Evolutionary conservation across 441 rosid species (phyloP).

Genomic region (Euphorbia schlechtendalii): DNA sequence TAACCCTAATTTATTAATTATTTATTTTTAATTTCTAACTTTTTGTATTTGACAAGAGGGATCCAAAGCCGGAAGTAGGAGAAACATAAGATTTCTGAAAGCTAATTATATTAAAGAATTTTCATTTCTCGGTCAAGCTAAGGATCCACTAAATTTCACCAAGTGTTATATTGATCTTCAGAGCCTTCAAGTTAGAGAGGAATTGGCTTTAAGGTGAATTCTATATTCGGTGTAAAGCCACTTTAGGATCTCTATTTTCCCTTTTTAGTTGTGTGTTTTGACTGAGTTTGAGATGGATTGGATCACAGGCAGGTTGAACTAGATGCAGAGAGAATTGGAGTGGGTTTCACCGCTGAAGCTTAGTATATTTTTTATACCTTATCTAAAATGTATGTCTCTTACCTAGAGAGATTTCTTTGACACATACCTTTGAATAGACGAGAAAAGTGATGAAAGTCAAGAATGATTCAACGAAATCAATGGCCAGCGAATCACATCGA

Average conservation of each 20-base stretch:
- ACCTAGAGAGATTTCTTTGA: too few species aligned
- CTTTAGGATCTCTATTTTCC: not conserved
- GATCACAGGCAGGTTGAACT: constrained; percentile 72
- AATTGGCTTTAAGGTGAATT: constrained; percentile 60
- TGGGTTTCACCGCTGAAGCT: constrained; percentile 83
- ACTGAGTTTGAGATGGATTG: constrained; percentile 5
- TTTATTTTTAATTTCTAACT: constrained; percentile 21
- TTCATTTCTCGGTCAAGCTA: constrained; percentile 54
- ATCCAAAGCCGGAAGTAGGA: constrained; percentile 50
- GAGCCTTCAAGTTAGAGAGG: constrained; percentile 60
- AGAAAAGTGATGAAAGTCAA: too few species aligned
- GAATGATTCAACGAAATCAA: too few species aligned
- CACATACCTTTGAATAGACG: too few species aligned
- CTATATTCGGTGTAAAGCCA: not conserved
- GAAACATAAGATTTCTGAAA: constrained; percentile 70
- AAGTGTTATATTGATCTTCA: constrained; percentile 58
- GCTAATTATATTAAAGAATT: constrained; percentile 65
- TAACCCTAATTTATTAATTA: constrained; percentile 9
- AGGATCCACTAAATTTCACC: constrained; percentile 60
- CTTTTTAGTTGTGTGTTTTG: constrained; percentile 1
- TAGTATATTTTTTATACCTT: constrained; percentile 79
- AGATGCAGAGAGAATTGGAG: constrained; percentile 82
- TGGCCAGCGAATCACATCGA: too few species aligned
- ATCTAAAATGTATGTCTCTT: constrained; percentile 61
- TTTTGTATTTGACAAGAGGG: constrained; percentile 57